Evolutionary conservation across 176 grass and related monocot species (phyloP), one percentile per base, ranked within the genome.

Genomic region (Alopecurus myosuroides): DNA sequence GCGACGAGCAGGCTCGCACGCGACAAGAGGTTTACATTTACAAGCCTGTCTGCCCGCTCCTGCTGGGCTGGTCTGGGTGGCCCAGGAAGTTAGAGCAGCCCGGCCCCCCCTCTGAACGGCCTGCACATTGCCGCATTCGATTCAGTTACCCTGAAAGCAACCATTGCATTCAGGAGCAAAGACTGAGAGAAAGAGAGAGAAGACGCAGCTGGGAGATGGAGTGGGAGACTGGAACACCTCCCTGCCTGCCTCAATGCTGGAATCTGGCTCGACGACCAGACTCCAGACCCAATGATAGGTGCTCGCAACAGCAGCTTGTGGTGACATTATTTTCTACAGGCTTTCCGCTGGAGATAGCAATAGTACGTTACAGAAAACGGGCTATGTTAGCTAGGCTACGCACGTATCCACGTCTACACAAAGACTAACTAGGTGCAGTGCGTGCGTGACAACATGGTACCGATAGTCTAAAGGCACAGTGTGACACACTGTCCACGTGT

Each of bases 161-260:
- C 81, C 33, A 14, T 9, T 34, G 86, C 56, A 30, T 41, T 7
- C 58, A 23, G 40, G 55, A 36, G 18, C 12, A 29, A 20, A 25
- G 77, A 17, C 7, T 34, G 50, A 37, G 73, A 34, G 37, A 76
- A 53, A 17, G 3, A 22, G 50, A 37, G 73, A 35, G 7, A 7
- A 29, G 52, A 44, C 17, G 29, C 34, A 44, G 19, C 2, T 66
- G 63, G 12, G 19, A 66, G 82, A 23, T 50, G 40, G 80, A 88
- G 81, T 72, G 86, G 44, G 64, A 73, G 63, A 78, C 80, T 63
- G 74, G 17, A 88, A 78, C 52, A 19, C 79, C 37, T 88, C 70
- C 40, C 63, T 15, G 28, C 30, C 25, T 57, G 4, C 37, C 39
- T 22, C 58, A 7, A 18, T 40, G 42, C 25, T 76, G 82, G 82